Base-by-base conservation (phyloP, 169 alveolate species). In the Plasmodium knowlesi region DNA sequence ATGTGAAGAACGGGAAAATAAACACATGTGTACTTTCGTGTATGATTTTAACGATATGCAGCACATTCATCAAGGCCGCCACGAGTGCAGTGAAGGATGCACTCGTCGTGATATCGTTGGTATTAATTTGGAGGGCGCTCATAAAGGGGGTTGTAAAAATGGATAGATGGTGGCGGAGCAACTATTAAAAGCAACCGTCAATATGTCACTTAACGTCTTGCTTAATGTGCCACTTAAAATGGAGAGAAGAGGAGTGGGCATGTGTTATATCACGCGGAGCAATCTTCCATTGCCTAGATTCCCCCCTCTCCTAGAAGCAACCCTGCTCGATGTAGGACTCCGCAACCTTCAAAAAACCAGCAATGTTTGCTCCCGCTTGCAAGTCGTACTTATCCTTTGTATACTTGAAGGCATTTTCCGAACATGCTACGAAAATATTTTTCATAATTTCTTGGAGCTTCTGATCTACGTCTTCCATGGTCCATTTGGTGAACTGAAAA, bases 311-410 rank as follows among this genome's bases (percentile, higher is more conserved):
- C 50, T 80, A 89, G 72, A 61, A 79, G 30, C 85, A 95, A 4
- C 98, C 98, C 83, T 96, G 97, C n/a, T 96, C 97, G 43, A 95
- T 92, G 94, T 96, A 92, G 37, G 98, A 95, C 57, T 97, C 96
- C 3, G 98, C 98, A 80, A 97, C 98, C 92, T 96, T 96, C 67
- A 96, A 94, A 76, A 97, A 97, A 14, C 98, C 98, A 14, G 98
- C 98, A 43, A 97, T 96, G 81, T 97, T 97, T 12, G 98, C 98
- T 14, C 98, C 98, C 28, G 97, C 95, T 32, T 95, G 97, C 78
- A 97, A 93, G 83, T 97, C 98, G 78, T 89, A 92, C 37, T 86
- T 95, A 74, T 96, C 92, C 53, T 83, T 84, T 6, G 97, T 94
- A 92, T 94, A 96, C 92, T 89, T 93, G 22, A 92, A 94, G 37